Evolutionary conservation across 192 early-diverging fungal genomes (phyloP).

Genomic region (Backusella tarrabulga): DNA sequence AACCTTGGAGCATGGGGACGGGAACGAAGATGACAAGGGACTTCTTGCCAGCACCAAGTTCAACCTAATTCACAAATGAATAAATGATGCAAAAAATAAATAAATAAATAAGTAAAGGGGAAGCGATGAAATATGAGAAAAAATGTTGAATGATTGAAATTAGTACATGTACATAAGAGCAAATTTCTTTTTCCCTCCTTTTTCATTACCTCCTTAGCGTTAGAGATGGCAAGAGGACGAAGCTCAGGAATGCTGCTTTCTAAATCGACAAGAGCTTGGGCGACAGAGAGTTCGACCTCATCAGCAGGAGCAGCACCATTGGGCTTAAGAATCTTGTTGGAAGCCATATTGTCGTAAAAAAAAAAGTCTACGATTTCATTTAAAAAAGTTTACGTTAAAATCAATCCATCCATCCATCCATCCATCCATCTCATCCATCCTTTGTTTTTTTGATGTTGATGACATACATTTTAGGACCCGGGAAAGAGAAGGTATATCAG

Average conservation of each 20-base stretch:
- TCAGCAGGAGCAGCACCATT: conserved; percentile 43
- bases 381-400: background rate
- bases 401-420: background rate
- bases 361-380: background rate
- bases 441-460: background rate
- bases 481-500: background rate
- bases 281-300: conserved; percentile 93
- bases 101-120: too few relatives aligned
- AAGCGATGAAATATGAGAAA: too few relatives aligned
- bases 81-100: background rate
- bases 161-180: too few relatives aligned
- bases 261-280: conserved; percentile 93
- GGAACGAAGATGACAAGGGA: conserved; percentile 97
- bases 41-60: conserved; percentile 93
- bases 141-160: too few relatives aligned
- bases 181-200: too few relatives aligned
- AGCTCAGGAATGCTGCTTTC: conserved; percentile 91
- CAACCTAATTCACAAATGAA: conserved; percentile 50
- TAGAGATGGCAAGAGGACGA: conserved; percentile 84
- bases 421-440: background rate
- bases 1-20: conserved; percentile 89
- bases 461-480: conserved; percentile 4
- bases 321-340: conserved; percentile 42
- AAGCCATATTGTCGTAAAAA: conserved; percentile 23
- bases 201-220: conserved; percentile 83